phyloP scores from a whole-genome alignment of 2,329 filamentous ascomycete genomes.

The Penicillium hesseltinei region DNA sequence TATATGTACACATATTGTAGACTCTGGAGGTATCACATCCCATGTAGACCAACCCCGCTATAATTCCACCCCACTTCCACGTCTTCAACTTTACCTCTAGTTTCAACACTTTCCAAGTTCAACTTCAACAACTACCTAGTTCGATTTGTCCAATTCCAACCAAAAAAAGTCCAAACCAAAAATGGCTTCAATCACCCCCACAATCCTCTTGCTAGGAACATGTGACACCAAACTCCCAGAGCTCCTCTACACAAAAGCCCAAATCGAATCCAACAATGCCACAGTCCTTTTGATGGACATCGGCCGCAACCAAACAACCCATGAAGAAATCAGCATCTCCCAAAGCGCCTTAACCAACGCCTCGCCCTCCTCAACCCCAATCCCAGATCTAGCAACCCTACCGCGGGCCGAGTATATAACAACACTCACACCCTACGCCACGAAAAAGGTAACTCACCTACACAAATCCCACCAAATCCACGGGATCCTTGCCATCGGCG shows the following conservation, averaged over 20 bases:
- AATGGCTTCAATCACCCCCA: slow-evolving; percentile 26
- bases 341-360: slow-evolving; percentile 44
- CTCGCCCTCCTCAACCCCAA: slow-evolving; percentile 16
- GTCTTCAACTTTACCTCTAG: neutral
- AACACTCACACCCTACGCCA: slow-evolving; percentile 53
- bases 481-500: slow-evolving; percentile 60
- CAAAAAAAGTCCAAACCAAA: neutral
- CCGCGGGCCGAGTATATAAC: slow-evolving; percentile 57
- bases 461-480: slow-evolving; percentile 46
- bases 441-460: slow-evolving; percentile 40
- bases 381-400: slow-evolving; percentile 38
- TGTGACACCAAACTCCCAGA: slow-evolving; percentile 65
- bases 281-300: slow-evolving; percentile 56
- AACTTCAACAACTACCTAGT: neutral
- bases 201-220: slow-evolving; percentile 59
- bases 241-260: slow-evolving; percentile 53
- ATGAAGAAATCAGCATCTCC: slow-evolving; percentile 50
- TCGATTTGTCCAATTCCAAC: neutral
- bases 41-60: no score
- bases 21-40: no score
- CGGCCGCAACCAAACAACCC: slow-evolving; percentile 46
- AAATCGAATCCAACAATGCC: slow-evolving; percentile 37
- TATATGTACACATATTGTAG: no score
- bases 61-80: neutral
- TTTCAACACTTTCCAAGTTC: neutral